Conservation (phyloP, 306 rosid species). For the Dryas octopetala region DNA sequence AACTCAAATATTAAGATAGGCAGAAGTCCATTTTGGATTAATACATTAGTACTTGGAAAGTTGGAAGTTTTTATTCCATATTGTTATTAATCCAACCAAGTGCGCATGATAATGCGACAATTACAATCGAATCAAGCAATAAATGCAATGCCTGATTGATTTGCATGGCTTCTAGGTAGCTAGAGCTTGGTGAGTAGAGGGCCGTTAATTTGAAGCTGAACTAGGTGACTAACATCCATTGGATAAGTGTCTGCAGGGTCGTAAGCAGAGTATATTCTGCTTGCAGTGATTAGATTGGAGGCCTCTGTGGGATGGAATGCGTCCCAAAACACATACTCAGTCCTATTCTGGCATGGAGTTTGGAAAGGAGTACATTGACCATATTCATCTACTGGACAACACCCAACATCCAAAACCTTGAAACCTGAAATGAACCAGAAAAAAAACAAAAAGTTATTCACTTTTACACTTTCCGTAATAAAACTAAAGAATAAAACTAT, state of each 20-base stretch:
- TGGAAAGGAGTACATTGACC: slow-evolving; percentile 34
- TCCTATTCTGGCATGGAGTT: slow-evolving; percentile 45
- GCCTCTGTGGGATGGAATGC: slow-evolving; percentile 37
- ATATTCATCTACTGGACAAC: slow-evolving; percentile 20
- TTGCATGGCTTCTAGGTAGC: neutral
- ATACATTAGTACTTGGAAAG: too few relatives aligned
- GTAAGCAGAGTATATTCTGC: slow-evolving; percentile 6
- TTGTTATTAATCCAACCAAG: too few relatives aligned
- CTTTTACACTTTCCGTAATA: neutral
- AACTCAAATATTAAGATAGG: too few relatives aligned
- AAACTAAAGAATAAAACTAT: neutral
- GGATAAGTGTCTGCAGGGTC: slow-evolving; percentile 25
- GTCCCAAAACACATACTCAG: slow-evolving; percentile 44
- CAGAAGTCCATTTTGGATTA: too few relatives aligned
- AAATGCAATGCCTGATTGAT: too few relatives aligned
- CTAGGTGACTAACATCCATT: slow-evolving; percentile 40
- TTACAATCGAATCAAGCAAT: too few relatives aligned
- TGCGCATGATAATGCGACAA: too few relatives aligned
- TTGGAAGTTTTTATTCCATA: too few relatives aligned
- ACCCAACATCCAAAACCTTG: slow-evolving; percentile 16
- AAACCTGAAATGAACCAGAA: slow-evolving; percentile 30
- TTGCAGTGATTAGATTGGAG: slow-evolving; percentile 28
- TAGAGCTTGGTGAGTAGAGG: neutral
- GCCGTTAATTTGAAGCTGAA: neutral
- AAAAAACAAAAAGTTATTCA: neutral